phyloP scores from a whole-genome alignment of 768 basidiomycete genomes.

The Cytidiella melzeri region DNA sequence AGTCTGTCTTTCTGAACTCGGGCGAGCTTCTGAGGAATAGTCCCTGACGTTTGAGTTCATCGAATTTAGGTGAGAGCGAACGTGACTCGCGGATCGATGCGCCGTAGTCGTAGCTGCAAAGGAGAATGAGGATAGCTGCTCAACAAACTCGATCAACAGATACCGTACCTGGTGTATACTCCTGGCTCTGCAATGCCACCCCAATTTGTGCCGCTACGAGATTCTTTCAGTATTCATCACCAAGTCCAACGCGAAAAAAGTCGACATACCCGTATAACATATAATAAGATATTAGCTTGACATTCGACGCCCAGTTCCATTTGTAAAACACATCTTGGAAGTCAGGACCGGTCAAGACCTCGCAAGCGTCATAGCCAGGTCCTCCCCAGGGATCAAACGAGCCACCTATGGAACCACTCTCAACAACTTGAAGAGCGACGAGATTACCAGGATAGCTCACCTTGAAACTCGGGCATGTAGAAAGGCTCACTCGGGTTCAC shows the following conservation, averaged over 20 bases:
- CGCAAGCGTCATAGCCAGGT: conserved; percentile 64
- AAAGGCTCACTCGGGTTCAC: conserved; percentile 48
- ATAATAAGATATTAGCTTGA: conserved; percentile 78
- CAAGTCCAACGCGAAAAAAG: neutral
- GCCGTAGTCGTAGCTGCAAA: conserved; percentile 77
- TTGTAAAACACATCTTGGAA: conserved; percentile 79
- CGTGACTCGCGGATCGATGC: conserved; percentile 65
- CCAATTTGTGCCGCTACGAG: conserved; percentile 74
- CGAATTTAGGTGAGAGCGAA: conserved; percentile 58
- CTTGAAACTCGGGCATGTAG: conserved; percentile 56
- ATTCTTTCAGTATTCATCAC: neutral
- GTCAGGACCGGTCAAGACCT: conserved; percentile 59
- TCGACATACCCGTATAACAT: conserved; percentile 68
- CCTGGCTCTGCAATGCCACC: conserved; percentile 75
- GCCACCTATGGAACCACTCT: conserved; percentile 41
- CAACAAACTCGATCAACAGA: neutral
- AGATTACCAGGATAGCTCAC: conserved; percentile 6
- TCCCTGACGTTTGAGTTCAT: conserved; percentile 73
- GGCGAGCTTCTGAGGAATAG: conserved; percentile 75
- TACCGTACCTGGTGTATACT: conserved; percentile 53
- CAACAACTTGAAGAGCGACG: conserved; percentile 40
- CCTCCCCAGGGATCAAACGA: conserved; percentile 82
- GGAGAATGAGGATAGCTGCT: neutral
- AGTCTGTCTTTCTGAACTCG: conserved; percentile 75
- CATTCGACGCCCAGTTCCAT: conserved; percentile 74